Evolutionary conservation across 2,329 filamentous ascomycete species (phyloP).

Genomic region (Aspergillus sp.): DNA sequence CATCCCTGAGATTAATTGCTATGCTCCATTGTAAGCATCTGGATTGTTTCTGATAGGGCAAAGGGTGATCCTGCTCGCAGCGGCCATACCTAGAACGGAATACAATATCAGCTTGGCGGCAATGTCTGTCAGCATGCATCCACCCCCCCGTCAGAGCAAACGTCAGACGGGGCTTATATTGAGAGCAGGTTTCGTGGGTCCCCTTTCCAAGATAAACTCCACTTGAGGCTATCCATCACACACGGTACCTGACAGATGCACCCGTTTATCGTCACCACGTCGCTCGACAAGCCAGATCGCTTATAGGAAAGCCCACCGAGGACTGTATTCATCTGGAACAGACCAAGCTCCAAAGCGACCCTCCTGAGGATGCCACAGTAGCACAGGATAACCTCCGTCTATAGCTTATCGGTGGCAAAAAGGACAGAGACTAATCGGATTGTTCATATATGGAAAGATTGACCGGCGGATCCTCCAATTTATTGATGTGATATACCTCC

Average conservation of each 20-base stretch:
- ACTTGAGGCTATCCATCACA: not conserved
- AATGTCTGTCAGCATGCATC: constrained; percentile 1
- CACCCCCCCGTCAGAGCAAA: not conserved
- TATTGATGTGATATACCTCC: too few species aligned
- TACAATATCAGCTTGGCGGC: constrained; percentile 1
- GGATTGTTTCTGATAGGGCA: constrained; percentile 1
- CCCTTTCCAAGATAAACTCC: too few species aligned
- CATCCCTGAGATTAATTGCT: not conserved
- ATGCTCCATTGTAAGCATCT: not conserved
- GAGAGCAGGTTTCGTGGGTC: not conserved
- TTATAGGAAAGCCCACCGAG: too few species aligned
- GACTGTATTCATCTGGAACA: too few species aligned
- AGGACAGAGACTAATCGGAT: too few species aligned
- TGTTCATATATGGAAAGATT: too few species aligned
- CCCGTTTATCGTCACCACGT: not conserved
- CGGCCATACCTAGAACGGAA: not conserved
- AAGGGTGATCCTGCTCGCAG: not conserved
- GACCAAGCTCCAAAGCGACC: too few species aligned
- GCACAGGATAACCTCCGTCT: too few species aligned
- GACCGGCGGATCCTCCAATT: too few species aligned
- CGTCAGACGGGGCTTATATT: not conserved
- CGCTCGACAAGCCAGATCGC: not conserved
- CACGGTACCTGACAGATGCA: not conserved
- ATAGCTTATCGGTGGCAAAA: too few species aligned
- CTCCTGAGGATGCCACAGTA: too few species aligned